Evolutionary conservation across 129 eudicot genomes (phyloP), one percentile per base, ranked within the genome.

Genomic region (Chrysanthemum lavandulifolium): DNA sequence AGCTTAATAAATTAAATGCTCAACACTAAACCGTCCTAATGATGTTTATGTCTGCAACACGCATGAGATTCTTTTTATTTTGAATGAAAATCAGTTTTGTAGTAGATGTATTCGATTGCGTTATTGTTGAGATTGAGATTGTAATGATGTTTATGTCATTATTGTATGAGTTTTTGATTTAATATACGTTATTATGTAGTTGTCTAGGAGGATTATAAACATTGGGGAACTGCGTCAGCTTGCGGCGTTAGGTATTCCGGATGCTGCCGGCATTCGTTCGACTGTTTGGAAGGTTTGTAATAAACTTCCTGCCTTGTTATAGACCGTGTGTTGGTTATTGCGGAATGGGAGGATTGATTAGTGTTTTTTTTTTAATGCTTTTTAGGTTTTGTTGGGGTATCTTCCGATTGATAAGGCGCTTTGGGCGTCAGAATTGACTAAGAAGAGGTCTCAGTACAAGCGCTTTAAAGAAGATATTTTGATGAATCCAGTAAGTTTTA

Each of bases 401-500:
- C 82, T 95, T 69, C 97, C 99, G 7, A 27, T 76, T 67, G 99
- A 95, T 72, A 88, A 88, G 65, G 83, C 82, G 23, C 84, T 88
- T 65, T 95, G 99, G 99, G 76, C 88, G 40, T 75, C 96, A 52
- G 99, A 95, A 71, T 74, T 95, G 85, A 76, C 87, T 51, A 95
- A 90, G 87, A 95, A 91, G 86, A 84, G 99, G 79, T 83, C 96
- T 80, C 97, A 86, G 68, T 95, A 95, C 81, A 86, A 83, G 75
- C 84, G 81, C 15, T 95, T 95, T 59, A 95, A 86, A 74, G 99
- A 90, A 23, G 97, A 95, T 61, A 88, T 90, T 73, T 77, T 95
- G 72, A 86, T 85, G 91, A 86, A 87, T 77, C 99, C 99, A 61
- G 99, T 95, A 83, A 84, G 94, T 88, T 77, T 64, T 13, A 40